A percentile compares a stretch with the other conserved stretches of the same genome.
Evolutionary conservation across 805 yeast genomes (phyloP).

Genomic region (Wickerhamiella lipophila): DNA sequence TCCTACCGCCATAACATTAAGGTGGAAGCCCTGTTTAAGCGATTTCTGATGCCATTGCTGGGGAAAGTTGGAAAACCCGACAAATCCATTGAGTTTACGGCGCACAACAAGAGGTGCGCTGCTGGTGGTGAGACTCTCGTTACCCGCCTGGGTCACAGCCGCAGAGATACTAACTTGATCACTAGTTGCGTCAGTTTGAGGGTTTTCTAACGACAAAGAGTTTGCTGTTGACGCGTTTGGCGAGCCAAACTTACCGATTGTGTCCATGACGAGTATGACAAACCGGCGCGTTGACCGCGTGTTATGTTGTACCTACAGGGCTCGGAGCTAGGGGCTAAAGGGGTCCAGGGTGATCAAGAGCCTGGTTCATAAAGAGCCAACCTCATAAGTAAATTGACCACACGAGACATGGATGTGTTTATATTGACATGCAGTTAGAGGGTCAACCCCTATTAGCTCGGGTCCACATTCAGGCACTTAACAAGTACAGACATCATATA

Average conservation of each 20-base stretch:
- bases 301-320: not conserved
- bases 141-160: conserved; percentile 14
- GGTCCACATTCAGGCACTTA: no score
- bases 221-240: conserved; percentile 3
- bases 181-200: conserved; percentile 9
- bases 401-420: no score
- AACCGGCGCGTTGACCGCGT: conserved; percentile 1
- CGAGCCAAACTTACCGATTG: conserved; percentile 4
- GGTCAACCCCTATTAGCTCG: no score
- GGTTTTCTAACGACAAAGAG: conserved; percentile 7
- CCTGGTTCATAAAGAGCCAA: no score
- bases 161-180: conserved; percentile 14
- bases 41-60: conserved; percentile 98
- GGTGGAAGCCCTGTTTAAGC: conserved; percentile 73
- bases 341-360: no score
- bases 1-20: conserved; percentile 84
- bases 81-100: conserved; percentile 80
- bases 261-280: conserved; percentile 4
- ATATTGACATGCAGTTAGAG: no score
- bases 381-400: no score
- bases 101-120: conserved; percentile 46
- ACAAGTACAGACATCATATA: no score
- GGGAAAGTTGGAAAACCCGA: conserved; percentile 94
- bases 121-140: conserved; percentile 6
- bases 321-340: not conserved